Evolutionary conservation across 2,329 filamentous ascomycete species (phyloP).

Genomic region (Trichoderma sp.): DNA sequence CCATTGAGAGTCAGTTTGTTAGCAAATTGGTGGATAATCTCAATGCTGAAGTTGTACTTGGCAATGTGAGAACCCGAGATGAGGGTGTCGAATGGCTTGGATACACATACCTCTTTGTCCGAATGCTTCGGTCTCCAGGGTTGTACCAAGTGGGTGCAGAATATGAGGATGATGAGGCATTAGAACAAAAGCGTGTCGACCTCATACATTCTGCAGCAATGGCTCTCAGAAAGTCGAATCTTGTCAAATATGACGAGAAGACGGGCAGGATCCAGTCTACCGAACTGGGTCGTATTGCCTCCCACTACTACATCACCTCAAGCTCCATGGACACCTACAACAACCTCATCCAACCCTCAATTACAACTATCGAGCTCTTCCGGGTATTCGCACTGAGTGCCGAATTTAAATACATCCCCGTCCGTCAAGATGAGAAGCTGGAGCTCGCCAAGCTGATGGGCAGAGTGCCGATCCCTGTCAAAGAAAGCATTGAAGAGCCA

Average conservation of each 20-base stretch:
- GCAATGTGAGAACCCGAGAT: slow-evolving; percentile 85
- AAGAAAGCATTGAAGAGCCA: slow-evolving; percentile 94
- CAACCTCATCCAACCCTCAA: slow-evolving; percentile 87
- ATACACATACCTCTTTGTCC: slow-evolving; percentile 96
- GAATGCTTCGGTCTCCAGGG: slow-evolving; percentile 93
- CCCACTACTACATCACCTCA: slow-evolving; percentile 97
- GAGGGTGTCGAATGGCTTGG: slow-evolving; percentile 99
- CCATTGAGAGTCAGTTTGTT: slow-evolving; percentile 94
- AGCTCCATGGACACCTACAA: slow-evolving; percentile 98
- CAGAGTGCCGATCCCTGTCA: slow-evolving; percentile 90
- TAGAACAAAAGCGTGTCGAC: slow-evolving; percentile 98
- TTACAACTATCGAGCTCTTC: slow-evolving; percentile 93
- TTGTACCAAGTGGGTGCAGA: slow-evolving; percentile 95
- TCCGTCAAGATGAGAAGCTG: slow-evolving; percentile 95
- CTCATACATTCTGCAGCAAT: slow-evolving; percentile 90
- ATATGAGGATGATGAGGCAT: slow-evolving; percentile 84
- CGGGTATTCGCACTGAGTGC: slow-evolving; percentile 93
- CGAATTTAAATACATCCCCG: slow-evolving; percentile 98
- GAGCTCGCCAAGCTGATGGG: slow-evolving; percentile 89
- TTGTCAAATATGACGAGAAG: slow-evolving; percentile 95
- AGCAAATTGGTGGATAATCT: slow-evolving; percentile 92
- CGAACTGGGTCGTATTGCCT: slow-evolving; percentile 91
- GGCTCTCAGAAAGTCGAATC: slow-evolving; percentile 79
- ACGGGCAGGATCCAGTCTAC: slow-evolving; percentile 84
- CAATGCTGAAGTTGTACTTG: slow-evolving; percentile 93